phyloP scores from a whole-genome alignment of 2,329 filamentous ascomycete species.

The Trichoderma citrinoviride region DNA sequence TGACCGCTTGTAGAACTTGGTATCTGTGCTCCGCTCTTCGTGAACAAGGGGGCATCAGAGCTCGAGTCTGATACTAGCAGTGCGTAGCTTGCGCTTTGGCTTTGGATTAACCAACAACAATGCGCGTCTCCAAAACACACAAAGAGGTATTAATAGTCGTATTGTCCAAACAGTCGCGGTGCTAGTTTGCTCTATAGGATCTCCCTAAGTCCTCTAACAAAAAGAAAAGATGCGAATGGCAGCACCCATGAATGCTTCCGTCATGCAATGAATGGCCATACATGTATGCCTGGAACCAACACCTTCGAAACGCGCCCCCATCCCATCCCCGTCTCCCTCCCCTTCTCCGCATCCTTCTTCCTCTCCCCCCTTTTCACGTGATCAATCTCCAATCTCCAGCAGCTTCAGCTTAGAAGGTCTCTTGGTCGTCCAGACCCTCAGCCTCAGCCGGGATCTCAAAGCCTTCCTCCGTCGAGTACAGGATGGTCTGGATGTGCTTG shows the following conservation, averaged over 20 bases:
- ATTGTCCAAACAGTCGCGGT: constrained; percentile 23
- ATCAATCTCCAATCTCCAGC: neutral
- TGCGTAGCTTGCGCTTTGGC: neutral
- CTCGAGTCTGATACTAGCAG: neutral
- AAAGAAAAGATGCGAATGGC: constrained; percentile 19
- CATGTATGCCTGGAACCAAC: constrained; percentile 6
- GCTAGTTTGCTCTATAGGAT: constrained; percentile 21
- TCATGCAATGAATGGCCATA: constrained; percentile 16
- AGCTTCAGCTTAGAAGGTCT: constrained; percentile 62
- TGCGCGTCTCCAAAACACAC: neutral
- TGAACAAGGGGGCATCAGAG: neutral
- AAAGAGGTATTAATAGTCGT: constrained; percentile 20
- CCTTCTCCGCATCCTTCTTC: constrained; percentile 11
- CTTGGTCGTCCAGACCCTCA: constrained; percentile 70
- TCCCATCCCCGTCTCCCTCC: neutral
- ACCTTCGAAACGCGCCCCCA: neutral
- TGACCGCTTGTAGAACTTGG: neutral
- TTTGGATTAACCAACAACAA: neutral
- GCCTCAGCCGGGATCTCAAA: constrained; percentile 87
- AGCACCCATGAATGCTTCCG: constrained; percentile 9
- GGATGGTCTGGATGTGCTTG: constrained; percentile 93
- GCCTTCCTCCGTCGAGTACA: constrained; percentile 93
- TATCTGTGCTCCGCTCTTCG: neutral
- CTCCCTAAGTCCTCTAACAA: constrained; percentile 17
- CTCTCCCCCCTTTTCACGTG: neutral